Conservation (phyloP, 495 filamentous ascomycete genomes). For the Tirmania nivea region DNA sequence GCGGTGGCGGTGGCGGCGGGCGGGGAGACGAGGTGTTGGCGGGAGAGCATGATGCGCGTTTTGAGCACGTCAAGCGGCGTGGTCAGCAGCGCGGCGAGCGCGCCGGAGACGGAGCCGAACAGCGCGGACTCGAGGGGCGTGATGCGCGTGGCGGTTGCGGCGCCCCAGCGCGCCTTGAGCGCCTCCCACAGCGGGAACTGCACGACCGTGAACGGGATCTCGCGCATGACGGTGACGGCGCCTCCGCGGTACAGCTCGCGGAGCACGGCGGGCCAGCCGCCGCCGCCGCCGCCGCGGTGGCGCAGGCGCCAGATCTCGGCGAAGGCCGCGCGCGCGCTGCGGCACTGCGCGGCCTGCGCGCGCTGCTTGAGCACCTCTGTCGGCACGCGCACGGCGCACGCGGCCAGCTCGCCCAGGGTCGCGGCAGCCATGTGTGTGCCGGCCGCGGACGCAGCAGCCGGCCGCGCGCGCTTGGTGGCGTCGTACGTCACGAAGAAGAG, state of each 20-base stretch:
- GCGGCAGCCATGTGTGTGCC: conserved; percentile 63
- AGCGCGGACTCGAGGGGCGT: conserved; percentile 60
- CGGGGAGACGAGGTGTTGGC: conserved; percentile 13
- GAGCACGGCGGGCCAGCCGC: conserved; percentile 42
- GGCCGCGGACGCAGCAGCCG: conserved; percentile 23
- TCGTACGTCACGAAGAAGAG: conserved; percentile 99
- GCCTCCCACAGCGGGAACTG: conserved; percentile 96
- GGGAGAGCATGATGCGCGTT: conserved; percentile 81
- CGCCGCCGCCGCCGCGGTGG: conserved; percentile 1
- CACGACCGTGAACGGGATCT: conserved; percentile 90
- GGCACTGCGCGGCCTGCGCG: conserved; percentile 62
- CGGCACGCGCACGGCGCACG: conserved; percentile 78
- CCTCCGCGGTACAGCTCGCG: conserved; percentile 77
- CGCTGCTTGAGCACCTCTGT: conserved; percentile 96
- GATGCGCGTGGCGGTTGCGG: too few species aligned
- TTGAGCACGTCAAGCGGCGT: conserved; percentile 93
- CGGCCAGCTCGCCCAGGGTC: conserved; percentile 69
- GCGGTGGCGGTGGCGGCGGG: background rate
- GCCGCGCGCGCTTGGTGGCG: conserved; percentile 34
- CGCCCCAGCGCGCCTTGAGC: conserved; percentile 40
- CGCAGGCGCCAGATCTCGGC: background rate
- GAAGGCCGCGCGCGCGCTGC: conserved; percentile 32
- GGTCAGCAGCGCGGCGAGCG: conserved; percentile 67
- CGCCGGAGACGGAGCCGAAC: conserved; percentile 67
- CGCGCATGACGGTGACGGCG: conserved; percentile 73